Evolutionary conservation across 2,329 filamentous ascomycete species (phyloP), one percentile per base, ranked within the genome.

Genomic region (Coniochaeta ligniaria): DNA sequence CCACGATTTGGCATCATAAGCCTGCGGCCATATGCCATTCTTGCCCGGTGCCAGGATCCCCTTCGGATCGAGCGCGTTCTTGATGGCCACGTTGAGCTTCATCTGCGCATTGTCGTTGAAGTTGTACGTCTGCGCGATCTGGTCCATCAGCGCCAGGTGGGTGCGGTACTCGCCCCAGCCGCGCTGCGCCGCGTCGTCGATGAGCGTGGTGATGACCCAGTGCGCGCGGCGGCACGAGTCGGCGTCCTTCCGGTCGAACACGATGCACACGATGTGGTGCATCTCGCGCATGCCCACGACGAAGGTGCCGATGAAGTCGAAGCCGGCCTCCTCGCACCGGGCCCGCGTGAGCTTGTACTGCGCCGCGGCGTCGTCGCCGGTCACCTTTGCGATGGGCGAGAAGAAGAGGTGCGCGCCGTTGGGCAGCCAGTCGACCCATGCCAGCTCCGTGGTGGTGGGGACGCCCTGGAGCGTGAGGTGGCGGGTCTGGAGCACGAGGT

Each of bases 21-120:
- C 5, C 28, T 31, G 5, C 1, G 73, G 72, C 77, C 76, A 79
- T n/a, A 80, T 75, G 1, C 77, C 78, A 60, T 74, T 76, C 64
- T 76, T 76, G 0, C 79, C 79, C 1, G 77, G 78, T 3, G 76
- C 75, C 45, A 80, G 63, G 52, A 80, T 78, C 0, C 77, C 77
- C 57, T 78, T 76, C 0, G 74, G 74, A 58, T 77, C 75, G 1
- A 78, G 61, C 0, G 72, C 69, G 57, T 76, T 69, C 67, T 77
- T 78, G 47, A 76, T 63, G 6, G 62, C 69, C 64, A 75, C 70
- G 43, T 76, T 74, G 38, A 77, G 70, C 41, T 67, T 67, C 71
- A 75, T 71, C 54, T 73, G 65, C 1, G 70, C 68, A 31, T 71
- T 67, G 24, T 72, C 66, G 59, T 75, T 75, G 67, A 70, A 78